phyloP scores from a whole-genome alignment of 2,329 filamentous ascomycete species.

The Hypoxylon sp. region DNA sequence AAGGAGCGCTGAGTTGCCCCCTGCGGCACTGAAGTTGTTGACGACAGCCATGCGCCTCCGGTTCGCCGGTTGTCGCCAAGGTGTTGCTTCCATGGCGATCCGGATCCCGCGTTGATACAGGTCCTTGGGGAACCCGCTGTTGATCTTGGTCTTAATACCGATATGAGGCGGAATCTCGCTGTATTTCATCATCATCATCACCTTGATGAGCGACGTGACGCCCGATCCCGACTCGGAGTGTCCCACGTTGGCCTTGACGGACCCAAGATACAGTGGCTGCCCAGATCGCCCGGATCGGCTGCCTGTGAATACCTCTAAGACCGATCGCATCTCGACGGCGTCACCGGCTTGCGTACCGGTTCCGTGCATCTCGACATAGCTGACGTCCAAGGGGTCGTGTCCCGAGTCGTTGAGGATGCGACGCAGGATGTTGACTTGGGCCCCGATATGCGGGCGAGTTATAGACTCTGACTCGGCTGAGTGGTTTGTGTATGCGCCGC shows the following conservation, averaged over 20 bases:
- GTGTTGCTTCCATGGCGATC: neutral
- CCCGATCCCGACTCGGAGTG: slow-evolving; percentile 40
- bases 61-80: neutral
- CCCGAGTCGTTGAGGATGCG: slow-evolving; percentile 68
- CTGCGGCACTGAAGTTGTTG: slow-evolving; percentile 45
- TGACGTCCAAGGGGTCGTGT: slow-evolving; percentile 71
- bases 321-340: slow-evolving; percentile 73
- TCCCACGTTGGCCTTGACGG: slow-evolving; percentile 39
- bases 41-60: slow-evolving; percentile 49
- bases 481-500: slow-evolving; percentile 76
- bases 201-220: slow-evolving; percentile 38
- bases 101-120: neutral
- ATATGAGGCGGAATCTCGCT: slow-evolving; percentile 36
- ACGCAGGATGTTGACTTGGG: slow-evolving; percentile 72
- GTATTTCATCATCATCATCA: slow-evolving; percentile 38
- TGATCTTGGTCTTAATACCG: slow-evolving; percentile 37
- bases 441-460: slow-evolving; percentile 75
- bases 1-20: slow-evolving; percentile 42
- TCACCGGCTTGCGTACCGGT: slow-evolving; percentile 80
- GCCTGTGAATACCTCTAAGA: slow-evolving; percentile 69
- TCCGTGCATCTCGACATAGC: slow-evolving; percentile 77
- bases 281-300: slow-evolving; percentile 44
- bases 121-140: slow-evolving; percentile 21
- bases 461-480: slow-evolving; percentile 78
- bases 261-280: slow-evolving; percentile 29